Evolutionary conservation across 257 asterid species (phyloP).

Genomic region (Primulina eburnea): DNA sequence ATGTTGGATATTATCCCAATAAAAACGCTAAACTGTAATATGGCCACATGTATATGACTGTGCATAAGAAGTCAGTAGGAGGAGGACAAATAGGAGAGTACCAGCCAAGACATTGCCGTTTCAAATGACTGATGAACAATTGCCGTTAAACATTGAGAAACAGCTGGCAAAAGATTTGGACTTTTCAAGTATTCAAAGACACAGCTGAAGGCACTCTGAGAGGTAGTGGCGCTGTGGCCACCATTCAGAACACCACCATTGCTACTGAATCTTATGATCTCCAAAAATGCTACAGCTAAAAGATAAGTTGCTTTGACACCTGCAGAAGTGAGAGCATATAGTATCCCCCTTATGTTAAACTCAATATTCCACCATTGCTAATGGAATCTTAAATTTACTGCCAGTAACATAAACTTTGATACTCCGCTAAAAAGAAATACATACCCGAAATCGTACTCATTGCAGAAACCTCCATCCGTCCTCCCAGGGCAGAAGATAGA

Average conservation of each 20-base stretch:
- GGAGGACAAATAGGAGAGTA: conserved; percentile 29
- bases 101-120: conserved; percentile 92
- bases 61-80: background rate
- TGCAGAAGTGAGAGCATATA: conserved; percentile 37
- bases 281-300: conserved; percentile 93
- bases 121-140: conserved; percentile 90
- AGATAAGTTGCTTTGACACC: conserved; percentile 99
- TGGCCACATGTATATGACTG: conserved; percentile 2
- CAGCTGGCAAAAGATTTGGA: conserved; percentile 90
- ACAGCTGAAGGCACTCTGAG: conserved; percentile 95
- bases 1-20: conserved; percentile 14
- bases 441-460: conserved; percentile 90
- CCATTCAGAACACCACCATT: conserved; percentile 96
- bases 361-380: conserved; percentile 9
- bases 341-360: conserved; percentile 21
- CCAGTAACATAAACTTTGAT: conserved; percentile 23
- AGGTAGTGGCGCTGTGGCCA: conserved; percentile 55
- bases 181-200: conserved; percentile 94
- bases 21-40: conserved; percentile 14
- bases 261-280: conserved; percentile 96
- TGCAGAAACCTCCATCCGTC: conserved; percentile 87
- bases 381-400: conserved; percentile 9
- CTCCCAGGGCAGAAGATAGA: conserved; percentile 95
- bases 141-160: conserved; percentile 94
- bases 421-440: conserved; percentile 12